Conservation (phyloP, 805 yeast species). For the Brettanomyces bruxellensis region DNA sequence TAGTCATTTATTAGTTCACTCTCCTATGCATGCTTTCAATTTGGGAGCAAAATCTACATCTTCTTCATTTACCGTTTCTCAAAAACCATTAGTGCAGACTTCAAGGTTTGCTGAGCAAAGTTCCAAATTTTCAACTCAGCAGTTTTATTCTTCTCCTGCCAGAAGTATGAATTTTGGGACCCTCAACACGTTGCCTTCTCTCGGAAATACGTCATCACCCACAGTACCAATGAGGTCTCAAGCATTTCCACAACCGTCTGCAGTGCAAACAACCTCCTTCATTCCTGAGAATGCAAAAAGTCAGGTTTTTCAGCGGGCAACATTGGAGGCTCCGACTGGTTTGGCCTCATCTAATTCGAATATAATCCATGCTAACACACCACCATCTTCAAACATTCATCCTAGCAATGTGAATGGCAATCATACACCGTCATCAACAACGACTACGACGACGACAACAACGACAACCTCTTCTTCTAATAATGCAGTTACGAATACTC, state of each 20-base stretch:
- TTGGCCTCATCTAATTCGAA: too few species aligned
- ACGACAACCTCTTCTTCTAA: slow-evolving; percentile 6
- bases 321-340: too few species aligned
- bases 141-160: neutral
- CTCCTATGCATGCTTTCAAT: neutral
- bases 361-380: too few species aligned
- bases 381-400: too few species aligned
- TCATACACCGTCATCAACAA: slow-evolving; percentile 3
- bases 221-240: too few species aligned
- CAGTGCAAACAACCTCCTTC: too few species aligned
- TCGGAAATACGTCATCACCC: neutral
- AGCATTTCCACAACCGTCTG: too few species aligned
- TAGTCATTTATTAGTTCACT: slow-evolving; percentile 36
- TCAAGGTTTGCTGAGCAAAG: neutral
- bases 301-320: too few species aligned
- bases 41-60: neutral
- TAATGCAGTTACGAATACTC: neutral
- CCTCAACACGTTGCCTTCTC: neutral
- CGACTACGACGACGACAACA: slow-evolving; percentile 5
- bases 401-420: neutral
- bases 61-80: neutral
- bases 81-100: neutral
- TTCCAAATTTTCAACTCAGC: neutral
- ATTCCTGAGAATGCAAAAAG: too few species aligned
- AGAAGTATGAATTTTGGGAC: neutral